These are phyloP conservation scores for Alopecurus myosuroides DNA, from an alignment of 176 grass and related monocot genomes.

Conservation along the genomic window DNA sequence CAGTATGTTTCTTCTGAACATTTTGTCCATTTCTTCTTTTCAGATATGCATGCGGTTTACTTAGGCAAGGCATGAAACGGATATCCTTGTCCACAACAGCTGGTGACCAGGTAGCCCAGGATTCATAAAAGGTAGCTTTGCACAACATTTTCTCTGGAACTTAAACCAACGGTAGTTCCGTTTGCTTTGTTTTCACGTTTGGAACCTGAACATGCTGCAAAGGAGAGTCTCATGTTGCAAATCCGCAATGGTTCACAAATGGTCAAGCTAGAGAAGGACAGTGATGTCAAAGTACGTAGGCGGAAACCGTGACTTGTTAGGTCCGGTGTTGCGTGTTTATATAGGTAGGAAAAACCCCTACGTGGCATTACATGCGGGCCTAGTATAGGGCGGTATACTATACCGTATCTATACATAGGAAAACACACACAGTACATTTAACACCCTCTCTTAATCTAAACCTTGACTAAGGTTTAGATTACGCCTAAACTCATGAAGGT, in stretches of 20 bases:
- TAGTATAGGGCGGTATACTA: too few species aligned
- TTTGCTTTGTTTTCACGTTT: conserved; percentile 61
- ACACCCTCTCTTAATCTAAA: too few species aligned
- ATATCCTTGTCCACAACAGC: conserved; percentile 64
- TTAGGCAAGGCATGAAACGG: conserved; percentile 95
- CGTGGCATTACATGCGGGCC: too few species aligned
- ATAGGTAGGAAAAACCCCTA: too few species aligned
- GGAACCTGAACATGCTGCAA: conserved; percentile 64
- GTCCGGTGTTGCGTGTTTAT: too few species aligned
- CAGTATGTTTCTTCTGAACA: neutral
- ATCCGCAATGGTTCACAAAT: conserved; percentile 84
- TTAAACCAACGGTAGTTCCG: conserved; percentile 21
- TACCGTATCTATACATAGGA: too few species aligned
- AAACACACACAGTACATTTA: too few species aligned
- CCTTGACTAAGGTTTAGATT: too few species aligned
- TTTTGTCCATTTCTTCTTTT: conserved; percentile 42
- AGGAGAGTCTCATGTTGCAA: conserved; percentile 86
- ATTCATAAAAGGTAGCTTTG: conserved; percentile 73
- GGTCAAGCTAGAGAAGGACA: conserved; percentile 97
- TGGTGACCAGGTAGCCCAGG: conserved; percentile 65
- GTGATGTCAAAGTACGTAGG: too few species aligned
- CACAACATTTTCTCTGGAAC: conserved; percentile 9
- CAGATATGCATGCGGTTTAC: conserved; percentile 95
- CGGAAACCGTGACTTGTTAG: too few species aligned
- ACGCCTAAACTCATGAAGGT: too few species aligned